These are phyloP conservation scores for Primulina tabacum DNA, from an alignment of 257 asterid species.

Conservation along the genomic window DNA sequence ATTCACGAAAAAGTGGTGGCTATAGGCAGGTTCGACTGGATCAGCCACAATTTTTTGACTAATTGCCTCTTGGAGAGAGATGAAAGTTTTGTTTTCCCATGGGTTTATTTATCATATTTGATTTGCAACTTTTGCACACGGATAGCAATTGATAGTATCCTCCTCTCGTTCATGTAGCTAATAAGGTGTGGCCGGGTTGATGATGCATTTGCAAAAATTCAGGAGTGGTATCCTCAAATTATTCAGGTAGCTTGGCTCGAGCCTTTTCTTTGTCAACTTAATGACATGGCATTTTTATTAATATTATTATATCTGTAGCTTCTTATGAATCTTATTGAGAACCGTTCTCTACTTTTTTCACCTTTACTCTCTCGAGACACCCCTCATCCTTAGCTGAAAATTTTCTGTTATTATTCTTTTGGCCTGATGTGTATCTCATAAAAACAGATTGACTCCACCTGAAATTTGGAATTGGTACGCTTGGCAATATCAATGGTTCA, in stretches of 20 bases:
- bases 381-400: no score
- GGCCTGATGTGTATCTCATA: background rate
- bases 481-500: background rate
- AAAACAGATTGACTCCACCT: background rate
- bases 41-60: background rate
- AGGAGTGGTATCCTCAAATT: slow-evolving; percentile 68
- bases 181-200: slow-evolving; percentile 77
- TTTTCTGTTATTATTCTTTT: background rate
- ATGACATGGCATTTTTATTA: background rate
- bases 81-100: background rate
- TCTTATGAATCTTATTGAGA: background rate
- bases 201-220: slow-evolving; percentile 60
- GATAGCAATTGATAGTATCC: slow-evolving; percentile 11
- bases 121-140: background rate
- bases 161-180: slow-evolving; percentile 44
- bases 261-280: slow-evolving; percentile 14
- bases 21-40: background rate
- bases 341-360: background rate
- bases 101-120: background rate
- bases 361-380: no score
- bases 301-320: slow-evolving; percentile 2
- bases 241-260: slow-evolving; percentile 54
- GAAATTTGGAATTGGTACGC: background rate
- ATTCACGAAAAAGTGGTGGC: background rate
- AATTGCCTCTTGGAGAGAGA: background rate